Conservation (phyloP, 2,329 filamentous ascomycete species). For the Claviceps sp. region DNA sequence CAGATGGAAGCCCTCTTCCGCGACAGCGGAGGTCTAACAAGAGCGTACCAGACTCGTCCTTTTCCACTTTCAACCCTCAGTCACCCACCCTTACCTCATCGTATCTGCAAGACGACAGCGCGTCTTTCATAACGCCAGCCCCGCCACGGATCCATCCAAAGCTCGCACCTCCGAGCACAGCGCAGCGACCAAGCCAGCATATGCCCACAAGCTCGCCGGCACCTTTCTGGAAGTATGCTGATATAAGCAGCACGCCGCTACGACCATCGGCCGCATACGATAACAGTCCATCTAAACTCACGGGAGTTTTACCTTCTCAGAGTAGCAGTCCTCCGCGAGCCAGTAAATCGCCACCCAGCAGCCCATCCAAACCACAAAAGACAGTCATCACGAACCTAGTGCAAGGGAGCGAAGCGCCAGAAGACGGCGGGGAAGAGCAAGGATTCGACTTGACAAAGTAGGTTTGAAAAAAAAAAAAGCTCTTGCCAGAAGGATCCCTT, state of each 20-base stretch:
- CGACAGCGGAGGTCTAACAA: conserved; percentile 34
- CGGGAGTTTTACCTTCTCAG: conserved; percentile 27
- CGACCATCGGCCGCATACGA: conserved; percentile 36
- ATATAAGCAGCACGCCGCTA: conserved; percentile 60
- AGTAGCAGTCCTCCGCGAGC: conserved; percentile 45
- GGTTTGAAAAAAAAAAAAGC: conserved; percentile 8
- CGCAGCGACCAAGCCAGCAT: conserved; percentile 69
- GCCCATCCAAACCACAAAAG: conserved; percentile 32
- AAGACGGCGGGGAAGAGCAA: conserved; percentile 30
- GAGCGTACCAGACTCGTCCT: conserved; percentile 24
- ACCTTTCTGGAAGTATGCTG: conserved; percentile 79
- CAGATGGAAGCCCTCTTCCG: conserved; percentile 50
- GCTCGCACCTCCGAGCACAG: conserved; percentile 66
- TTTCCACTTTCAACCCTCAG: conserved; percentile 38
- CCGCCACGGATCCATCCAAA: conserved; percentile 60
- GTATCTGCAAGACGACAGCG: conserved; percentile 45
- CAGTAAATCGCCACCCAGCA: conserved; percentile 38
- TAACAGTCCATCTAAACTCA: conserved; percentile 42
- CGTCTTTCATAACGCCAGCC: conserved; percentile 56
- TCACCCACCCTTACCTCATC: conserved; percentile 50
- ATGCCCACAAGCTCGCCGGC: conserved; percentile 78
- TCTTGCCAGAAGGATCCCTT: background rate
- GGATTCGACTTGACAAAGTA: conserved; percentile 48
- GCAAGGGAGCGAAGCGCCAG: conserved; percentile 17
- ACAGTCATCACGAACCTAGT: conserved; percentile 10